Base-by-base conservation (phyloP, 1,139 yeast genomes). In the Suhomyces guaymorum region DNA sequence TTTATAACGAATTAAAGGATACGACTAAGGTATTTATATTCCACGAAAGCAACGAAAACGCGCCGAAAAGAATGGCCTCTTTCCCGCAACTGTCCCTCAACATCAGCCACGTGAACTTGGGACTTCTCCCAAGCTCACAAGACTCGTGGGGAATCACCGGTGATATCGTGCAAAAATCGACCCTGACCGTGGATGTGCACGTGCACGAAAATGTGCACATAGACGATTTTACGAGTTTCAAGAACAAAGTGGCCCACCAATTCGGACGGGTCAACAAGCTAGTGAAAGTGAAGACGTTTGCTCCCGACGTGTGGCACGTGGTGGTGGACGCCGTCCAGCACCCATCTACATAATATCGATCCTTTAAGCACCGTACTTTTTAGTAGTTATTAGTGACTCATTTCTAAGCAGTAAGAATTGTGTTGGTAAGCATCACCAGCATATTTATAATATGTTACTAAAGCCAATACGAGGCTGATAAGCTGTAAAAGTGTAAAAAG, bases 281-380 rank as follows among this genome's bases (percentile, higher is more conserved):
- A 2, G 84, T 82, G 41, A 75, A 66, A 46, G 84, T 88, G 37
- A 87, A 87, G 60, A 84, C 92, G 0, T 88, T 81, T 66, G 95
- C 96, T 0, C 96, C 96, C 0, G 94, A 82, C 32, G 77, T 87
- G 2, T 82, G 87, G 83, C 96, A 87, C 49, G 63, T 83, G 5
- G 86, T 85, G 21, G 70, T 77, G 4, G 95, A 84, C 46, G 60
- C 72, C 7, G 19, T 6, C 19, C 7, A 6, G 19, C 5, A 17
- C n/a, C n/a, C n/a, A n/a, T n/a, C n/a, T n/a, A n/a, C n/a, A n/a
- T n/a, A n/a, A n/a, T n/a, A n/a, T n/a, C n/a, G n/a, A n/a, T n/a
- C n/a, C n/a, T n/a, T n/a, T n/a, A n/a, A n/a, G n/a, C n/a, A n/a
- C n/a, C n/a, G n/a, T n/a, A n/a, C n/a, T n/a, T n/a, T n/a, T n/a